Conservation (phyloP, 345 rosid species). For the Eucalyptus pauciflora region DNA sequence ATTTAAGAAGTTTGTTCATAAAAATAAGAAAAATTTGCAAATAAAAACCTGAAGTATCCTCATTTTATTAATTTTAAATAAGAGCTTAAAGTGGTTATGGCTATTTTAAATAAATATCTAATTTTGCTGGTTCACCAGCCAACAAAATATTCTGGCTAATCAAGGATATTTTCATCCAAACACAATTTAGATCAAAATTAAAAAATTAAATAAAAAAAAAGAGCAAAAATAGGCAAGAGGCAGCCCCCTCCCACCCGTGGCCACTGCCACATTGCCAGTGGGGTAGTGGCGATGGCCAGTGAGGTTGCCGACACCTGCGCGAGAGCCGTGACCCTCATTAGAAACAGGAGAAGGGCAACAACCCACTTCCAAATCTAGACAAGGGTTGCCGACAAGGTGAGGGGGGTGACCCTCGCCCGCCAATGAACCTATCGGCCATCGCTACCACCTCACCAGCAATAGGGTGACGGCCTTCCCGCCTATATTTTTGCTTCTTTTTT, state of each 20-base stretch:
- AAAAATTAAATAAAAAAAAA: rapidly evolving
- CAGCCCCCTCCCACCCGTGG: too few relatives aligned
- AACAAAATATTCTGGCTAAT: rapidly evolving
- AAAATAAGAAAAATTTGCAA: too few relatives aligned
- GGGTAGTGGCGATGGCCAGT: rapidly evolving
- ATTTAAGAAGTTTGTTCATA: too few relatives aligned
- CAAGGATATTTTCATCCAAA: rapidly evolving
- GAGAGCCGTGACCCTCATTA: rapidly evolving
- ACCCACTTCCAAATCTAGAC: rapidly evolving
- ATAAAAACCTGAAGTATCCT: rapidly evolving
- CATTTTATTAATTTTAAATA: too few relatives aligned
- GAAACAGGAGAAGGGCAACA: rapidly evolving
- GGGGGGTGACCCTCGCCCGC: too few relatives aligned
- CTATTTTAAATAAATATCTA: too few relatives aligned
- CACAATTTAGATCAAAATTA: too few relatives aligned
- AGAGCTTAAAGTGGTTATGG: rapidly evolving
- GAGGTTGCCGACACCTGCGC: rapidly evolving
- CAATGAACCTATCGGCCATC: rapidly evolving
- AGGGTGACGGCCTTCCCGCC: too few relatives aligned
- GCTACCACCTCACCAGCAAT: rapidly evolving
- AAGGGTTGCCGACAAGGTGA: rapidly evolving
- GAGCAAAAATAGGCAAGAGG: too few relatives aligned
- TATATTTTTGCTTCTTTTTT: too few relatives aligned
- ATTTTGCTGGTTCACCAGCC: rapidly evolving
- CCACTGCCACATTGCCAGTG: rapidly evolving